phyloP scores from a whole-genome alignment of 2,329 filamentous ascomycete genomes.

The Paraconiothyrium brasiliense region DNA sequence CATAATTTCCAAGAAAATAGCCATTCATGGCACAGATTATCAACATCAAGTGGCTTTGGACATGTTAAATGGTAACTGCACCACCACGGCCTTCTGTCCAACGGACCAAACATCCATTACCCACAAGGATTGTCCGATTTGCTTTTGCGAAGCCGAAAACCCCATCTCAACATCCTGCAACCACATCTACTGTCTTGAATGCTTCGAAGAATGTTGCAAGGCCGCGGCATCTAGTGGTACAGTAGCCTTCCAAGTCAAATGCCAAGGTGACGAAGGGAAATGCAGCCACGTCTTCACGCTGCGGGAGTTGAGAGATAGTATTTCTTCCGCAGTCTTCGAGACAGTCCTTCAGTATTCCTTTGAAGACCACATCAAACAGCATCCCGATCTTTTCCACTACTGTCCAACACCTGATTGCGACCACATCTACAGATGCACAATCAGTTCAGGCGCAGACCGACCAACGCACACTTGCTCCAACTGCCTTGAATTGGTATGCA shows the following conservation, averaged over 20 bases:
- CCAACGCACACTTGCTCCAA: slow-evolving; percentile 46
- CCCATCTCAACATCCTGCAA: neutral
- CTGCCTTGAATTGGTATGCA: slow-evolving; percentile 42
- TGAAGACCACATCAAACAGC: slow-evolving; percentile 18
- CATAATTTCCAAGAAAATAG: slow-evolving; percentile 17
- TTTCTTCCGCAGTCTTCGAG: slow-evolving; percentile 22
- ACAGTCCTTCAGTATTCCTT: slow-evolving; percentile 21
- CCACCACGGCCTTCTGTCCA: neutral
- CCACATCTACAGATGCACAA: slow-evolving; percentile 51
- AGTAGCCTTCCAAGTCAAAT: slow-evolving; percentile 17
- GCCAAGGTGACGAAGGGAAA: slow-evolving; percentile 19
- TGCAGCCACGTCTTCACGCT: slow-evolving; percentile 17
- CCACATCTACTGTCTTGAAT: slow-evolving; percentile 17
- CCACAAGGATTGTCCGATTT: slow-evolving; percentile 22
- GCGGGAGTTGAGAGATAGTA: slow-evolving; percentile 12
- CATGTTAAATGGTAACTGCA: slow-evolving; percentile 9
- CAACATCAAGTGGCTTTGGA: slow-evolving; percentile 18
- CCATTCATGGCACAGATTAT: slow-evolving; percentile 19
- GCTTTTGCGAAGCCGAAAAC: slow-evolving; percentile 22
- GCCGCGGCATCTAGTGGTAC: slow-evolving; percentile 19
- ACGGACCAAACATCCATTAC: neutral
- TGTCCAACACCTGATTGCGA: slow-evolving; percentile 58
- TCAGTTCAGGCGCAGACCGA: slow-evolving; percentile 3
- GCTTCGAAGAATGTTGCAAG: slow-evolving; percentile 22
- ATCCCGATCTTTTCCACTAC: slow-evolving; percentile 39